phyloP scores from a whole-genome alignment of 2,329 filamentous ascomycete species.

The Aspergillus sp. region DNA sequence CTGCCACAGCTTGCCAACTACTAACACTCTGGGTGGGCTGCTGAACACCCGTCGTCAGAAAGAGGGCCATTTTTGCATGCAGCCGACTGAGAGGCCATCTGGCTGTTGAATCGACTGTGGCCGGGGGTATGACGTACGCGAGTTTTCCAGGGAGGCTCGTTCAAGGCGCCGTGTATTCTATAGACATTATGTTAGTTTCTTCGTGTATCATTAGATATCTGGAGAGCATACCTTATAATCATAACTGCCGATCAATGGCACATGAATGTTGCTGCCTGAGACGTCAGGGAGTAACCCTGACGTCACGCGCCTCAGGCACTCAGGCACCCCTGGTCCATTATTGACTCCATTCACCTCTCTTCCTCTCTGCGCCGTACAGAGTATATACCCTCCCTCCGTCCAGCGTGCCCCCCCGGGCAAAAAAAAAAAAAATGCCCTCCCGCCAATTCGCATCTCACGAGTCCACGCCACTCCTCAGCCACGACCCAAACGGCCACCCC shows the following conservation, averaged over 20 bases:
- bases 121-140: not conserved
- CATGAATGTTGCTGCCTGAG: not conserved
- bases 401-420: no score
- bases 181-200: no score
- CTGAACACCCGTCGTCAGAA: not conserved
- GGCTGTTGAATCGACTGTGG: not conserved
- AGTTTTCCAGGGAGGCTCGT: not conserved
- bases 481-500: slow-evolving; percentile 6
- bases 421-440: not conserved
- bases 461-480: slow-evolving; percentile 1
- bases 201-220: no score
- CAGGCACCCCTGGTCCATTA: not conserved
- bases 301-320: no score
- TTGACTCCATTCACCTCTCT: no score
- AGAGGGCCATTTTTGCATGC: slow-evolving; percentile 1
- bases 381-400: no score
- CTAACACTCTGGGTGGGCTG: slow-evolving; percentile 1
- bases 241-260: no score
- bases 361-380: no score
- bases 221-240: no score
- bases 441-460: slow-evolving; percentile 4
- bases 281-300: not conserved
- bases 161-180: no score
- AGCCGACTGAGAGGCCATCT: slow-evolving; percentile 1
- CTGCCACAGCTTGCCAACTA: not conserved